Base-by-base conservation (phyloP, 441 rosid genomes). In the Melastoma candidum region DNA sequence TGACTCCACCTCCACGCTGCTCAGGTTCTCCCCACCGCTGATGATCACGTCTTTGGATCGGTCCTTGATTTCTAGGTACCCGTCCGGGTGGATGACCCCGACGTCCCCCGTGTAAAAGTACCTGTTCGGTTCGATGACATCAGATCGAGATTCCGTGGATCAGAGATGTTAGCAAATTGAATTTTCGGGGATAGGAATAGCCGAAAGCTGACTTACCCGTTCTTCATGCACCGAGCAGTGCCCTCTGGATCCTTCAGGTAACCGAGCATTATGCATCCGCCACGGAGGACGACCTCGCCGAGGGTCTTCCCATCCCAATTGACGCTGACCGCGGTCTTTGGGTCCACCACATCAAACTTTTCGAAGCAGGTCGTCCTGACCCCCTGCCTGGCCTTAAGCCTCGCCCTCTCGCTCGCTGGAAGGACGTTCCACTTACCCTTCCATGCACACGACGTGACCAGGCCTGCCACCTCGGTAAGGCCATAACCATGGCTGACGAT, bases 91-190 rank as follows among this genome's bases (percentile, higher is more conserved):
- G 59, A 87, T 75, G 60, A 87, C 94, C 1, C 82, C 97, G 0
- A 89, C 83, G 24, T 89, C 95, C 0, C 95, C 93, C 0, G 97
- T 81, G 71, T 59, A 77, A 39, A 85, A 83, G 92, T 87, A 83
- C 0, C 87, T 90, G 3, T 73, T 67, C 14, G 63, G 64, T 51
- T 29, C 0, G 36, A 29, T 29, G 41, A 32, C 8, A 32, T 32
- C 41, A 32, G 7, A 32, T 6, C 41, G 41, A 32, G 41, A 32
- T 32, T 32, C 41, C 8, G 8, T 32, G 41, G 36, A 32, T 8
- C 41, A 8, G 41, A 8, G 8, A 6, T 8, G 22, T 17, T 17
- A 17, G 22, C 22, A 17, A 17, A 17, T 17, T 17, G 22, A 17
- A 17, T 17, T 17, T 17, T 17, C 41, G 7, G 41, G 41, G 8